Base-by-base conservation (phyloP, 129 eudicot species). In the Chrysanthemum lavandulifolium region DNA sequence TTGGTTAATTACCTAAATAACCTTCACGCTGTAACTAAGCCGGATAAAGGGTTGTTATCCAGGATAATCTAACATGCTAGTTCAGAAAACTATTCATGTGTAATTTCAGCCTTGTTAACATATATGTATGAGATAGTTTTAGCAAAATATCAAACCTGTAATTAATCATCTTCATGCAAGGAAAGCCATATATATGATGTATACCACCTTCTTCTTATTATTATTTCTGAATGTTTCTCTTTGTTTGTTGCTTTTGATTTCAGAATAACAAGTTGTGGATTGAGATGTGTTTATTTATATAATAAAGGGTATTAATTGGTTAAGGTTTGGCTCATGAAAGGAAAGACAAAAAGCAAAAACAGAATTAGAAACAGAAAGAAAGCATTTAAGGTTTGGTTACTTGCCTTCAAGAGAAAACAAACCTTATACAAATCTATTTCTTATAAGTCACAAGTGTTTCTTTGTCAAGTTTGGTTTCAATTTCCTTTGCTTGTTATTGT, bases 81-180 rank as follows among this genome's bases (percentile, higher is more conserved):
- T 27, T 27, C 3, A 27, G 29, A 27, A 27, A 27, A 27, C 29
- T n/a, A n/a, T n/a, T n/a, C n/a, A n/a, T n/a, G n/a, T n/a, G n/a
- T n/a, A n/a, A n/a, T n/a, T n/a, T n/a, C n/a, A n/a, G n/a, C n/a
- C n/a, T n/a, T n/a, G n/a, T n/a, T n/a, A n/a, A n/a, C n/a, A n/a
- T n/a, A n/a, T n/a, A n/a, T n/a, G n/a, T n/a, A n/a, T n/a, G n/a
- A n/a, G n/a, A n/a, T n/a, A 50, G 47, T 14, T 19, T 13, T 27
- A 61, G 69, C 5, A 16, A 45, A 45, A 73, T 56, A 78, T 64
- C 47, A 72, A 78, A 78, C 82, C 82, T 78, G 82, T n/a, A n/a
- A n/a, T 56, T 72, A 23, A 64, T 71, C 77, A 78, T 78, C 68
- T 65, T 78, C 82, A 65, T 72, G 78, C 0, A 65, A 31, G 73